A percentile compares a stretch with the other conserved stretches of the same genome.
Evolutionary conservation across 2,329 filamentous ascomycete species (phyloP).

Genomic region (Phaeosphaeriaceae sp.): DNA sequence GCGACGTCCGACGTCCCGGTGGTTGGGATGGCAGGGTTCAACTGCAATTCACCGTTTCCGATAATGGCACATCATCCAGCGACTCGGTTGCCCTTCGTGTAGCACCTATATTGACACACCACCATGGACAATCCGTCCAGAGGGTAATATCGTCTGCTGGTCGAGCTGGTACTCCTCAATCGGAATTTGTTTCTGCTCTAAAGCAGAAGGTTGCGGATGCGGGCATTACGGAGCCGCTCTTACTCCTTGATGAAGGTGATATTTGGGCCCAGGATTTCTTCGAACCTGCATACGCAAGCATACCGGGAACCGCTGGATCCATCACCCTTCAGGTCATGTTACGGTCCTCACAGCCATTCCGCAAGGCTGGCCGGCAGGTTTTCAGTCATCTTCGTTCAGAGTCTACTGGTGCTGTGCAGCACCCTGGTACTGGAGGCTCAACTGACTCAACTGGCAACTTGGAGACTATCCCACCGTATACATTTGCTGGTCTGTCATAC

Average conservation of each 20-base stretch:
- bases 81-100: slow-evolving; percentile 44
- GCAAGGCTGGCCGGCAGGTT: not conserved
- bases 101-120: slow-evolving; percentile 49
- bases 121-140: slow-evolving; percentile 42
- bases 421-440: too few relatives aligned
- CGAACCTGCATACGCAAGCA: slow-evolving; percentile 50
- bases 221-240: slow-evolving; percentile 17
- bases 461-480: too few relatives aligned
- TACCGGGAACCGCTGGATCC: slow-evolving; percentile 46
- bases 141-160: slow-evolving; percentile 28
- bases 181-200: slow-evolving; percentile 11
- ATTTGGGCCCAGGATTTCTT: slow-evolving; percentile 52
- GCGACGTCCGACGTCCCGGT: not conserved
- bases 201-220: slow-evolving; percentile 9
- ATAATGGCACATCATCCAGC: not conserved
- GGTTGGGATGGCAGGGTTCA: not conserved
- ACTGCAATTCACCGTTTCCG: not conserved
- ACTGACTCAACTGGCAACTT: too few relatives aligned
- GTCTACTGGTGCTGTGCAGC: too few relatives aligned
- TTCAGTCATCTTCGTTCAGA: too few relatives aligned
- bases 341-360: not conserved
- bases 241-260: slow-evolving; percentile 35
- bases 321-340: slow-evolving; percentile 45
- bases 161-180: not conserved
- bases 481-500: too few relatives aligned